Conservation (phyloP, 352 stramenopile species). For the Bremia lactucae region DNA sequence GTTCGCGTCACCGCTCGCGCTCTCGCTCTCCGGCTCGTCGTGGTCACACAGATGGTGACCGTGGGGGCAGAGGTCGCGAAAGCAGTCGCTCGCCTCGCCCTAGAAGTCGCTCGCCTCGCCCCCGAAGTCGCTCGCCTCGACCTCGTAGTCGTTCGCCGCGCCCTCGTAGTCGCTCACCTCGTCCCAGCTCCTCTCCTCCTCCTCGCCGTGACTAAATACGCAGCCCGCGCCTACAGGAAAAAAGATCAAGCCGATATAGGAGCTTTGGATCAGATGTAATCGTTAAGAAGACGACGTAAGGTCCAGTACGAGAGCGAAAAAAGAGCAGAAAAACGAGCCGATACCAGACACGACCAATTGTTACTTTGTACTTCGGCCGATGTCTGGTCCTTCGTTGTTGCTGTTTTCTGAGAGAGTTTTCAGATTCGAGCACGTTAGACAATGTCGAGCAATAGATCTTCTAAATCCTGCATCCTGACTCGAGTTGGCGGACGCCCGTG, state of each 20-base stretch:
- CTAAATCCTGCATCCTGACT: too few relatives aligned
- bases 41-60: constrained; percentile 16
- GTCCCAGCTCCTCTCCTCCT: constrained; percentile 24
- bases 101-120: constrained; percentile 31
- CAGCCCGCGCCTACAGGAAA: too few relatives aligned
- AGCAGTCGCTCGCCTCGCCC: constrained; percentile 17
- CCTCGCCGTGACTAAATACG: constrained; percentile 41
- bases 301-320: constrained; percentile 9
- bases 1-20: constrained; percentile 26
- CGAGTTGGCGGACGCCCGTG: too few relatives aligned
- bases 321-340: constrained; percentile 12
- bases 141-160: constrained; percentile 24
- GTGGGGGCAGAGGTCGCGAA: constrained; percentile 26
- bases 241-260: too few relatives aligned
- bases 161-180: constrained; percentile 28
- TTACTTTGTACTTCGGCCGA: constrained; percentile 18
- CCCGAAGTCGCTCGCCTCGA: constrained; percentile 24
- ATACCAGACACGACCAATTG: constrained; percentile 11
- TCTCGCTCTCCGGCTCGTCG: constrained; percentile 35
- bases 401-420: constrained; percentile 20
- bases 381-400: constrained; percentile 17
- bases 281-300: too few relatives aligned
- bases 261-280: too few relatives aligned
- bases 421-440: too few relatives aligned
- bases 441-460: too few relatives aligned